A percentile compares a stretch with the other conserved stretches of the same genome.
phyloP scores from a whole-genome alignment of 2,329 filamentous ascomycete species.

The Hypoxylon sp. region DNA sequence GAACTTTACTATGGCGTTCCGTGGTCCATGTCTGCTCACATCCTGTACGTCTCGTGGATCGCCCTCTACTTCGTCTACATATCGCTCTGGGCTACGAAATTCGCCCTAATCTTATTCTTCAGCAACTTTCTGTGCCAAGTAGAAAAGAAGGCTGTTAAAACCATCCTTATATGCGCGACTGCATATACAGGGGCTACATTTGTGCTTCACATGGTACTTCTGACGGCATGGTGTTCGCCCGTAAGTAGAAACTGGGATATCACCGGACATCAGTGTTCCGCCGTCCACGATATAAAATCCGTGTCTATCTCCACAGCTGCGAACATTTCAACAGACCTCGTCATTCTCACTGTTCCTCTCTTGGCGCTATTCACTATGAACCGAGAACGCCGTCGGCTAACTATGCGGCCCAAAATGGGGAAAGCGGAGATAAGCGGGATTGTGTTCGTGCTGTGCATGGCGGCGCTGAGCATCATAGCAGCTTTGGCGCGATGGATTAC shows the following conservation, averaged over 20 bases:
- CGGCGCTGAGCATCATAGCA: slow-evolving; percentile 47
- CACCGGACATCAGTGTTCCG: background rate
- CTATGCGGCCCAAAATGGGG: slow-evolving; percentile 31
- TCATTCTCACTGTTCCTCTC: background rate
- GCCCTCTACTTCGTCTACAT: background rate
- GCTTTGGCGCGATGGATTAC: slow-evolving; percentile 28
- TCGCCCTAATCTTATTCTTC: slow-evolving; percentile 1
- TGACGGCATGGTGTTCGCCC: background rate
- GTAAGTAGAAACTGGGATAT: background rate
- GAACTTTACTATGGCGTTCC: background rate
- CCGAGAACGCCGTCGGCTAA: slow-evolving; percentile 2
- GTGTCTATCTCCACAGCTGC: background rate
- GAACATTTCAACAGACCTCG: background rate
- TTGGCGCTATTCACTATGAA: background rate
- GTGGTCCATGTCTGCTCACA: background rate
- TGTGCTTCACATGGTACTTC: background rate
- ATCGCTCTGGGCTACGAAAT: background rate
- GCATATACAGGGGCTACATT: background rate
- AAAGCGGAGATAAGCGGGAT: slow-evolving; percentile 47
- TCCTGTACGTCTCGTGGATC: background rate
- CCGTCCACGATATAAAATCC: slow-evolving; percentile 1
- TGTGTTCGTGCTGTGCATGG: slow-evolving; percentile 45
- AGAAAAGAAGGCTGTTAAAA: background rate
- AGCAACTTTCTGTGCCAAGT: background rate
- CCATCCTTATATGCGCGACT: background rate